Evolutionary conservation across 306 rosid genomes (phyloP), one percentile per base, ranked within the genome.

Genomic region (Begonia loranthoides): DNA sequence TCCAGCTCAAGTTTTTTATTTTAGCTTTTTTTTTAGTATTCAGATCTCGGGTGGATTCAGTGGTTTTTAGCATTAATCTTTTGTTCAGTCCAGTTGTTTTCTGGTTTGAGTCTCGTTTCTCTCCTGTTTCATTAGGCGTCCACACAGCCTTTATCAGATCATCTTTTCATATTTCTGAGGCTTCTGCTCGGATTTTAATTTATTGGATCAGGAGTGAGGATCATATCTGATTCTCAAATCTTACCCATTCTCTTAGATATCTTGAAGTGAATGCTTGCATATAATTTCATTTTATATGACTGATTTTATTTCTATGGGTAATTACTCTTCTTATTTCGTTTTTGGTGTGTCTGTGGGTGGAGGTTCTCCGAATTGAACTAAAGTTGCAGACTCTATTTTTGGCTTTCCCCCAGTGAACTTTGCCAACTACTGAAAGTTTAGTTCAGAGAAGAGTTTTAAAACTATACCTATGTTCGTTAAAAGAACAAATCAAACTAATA

Each of bases 41-140:
- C 69, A 78, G 95, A 85, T 90, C 90, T 70, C 72, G 65, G 45
- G 67, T 57, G 57, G 51, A 55, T 56, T 57, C 57, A 70, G 57
- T 68, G 69, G 51, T 55, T 73, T 44, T 54, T 56, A 51, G 55
- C 66, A 67, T 57, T 77, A 47, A 73, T 47, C 70, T 71, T 62
- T 67, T 66, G 73, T 67, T 67, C 76, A 68, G 66, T 69, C 77
- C 52, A 60, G 56, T 61, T 73, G 71, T 52, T 67, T 67, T 58
- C 50, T 71, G 61, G 59, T 65, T 49, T 57, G 13, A 12, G 40
- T 58, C 59, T 52, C 52, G 17, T 60, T 58, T 12, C 63, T 59
- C 61, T 48, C 66, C 54, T 63, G 52, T 67, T 62, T 67, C 57
- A 56, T 38, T 45, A 64, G 34, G 57, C 67, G 66, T 60, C 22